Percentiles rank a stretch among this genome's conserved stretches.
These are phyloP conservation scores for Pythium volutum DNA, from an alignment of 352 stramenopile genomes.

Conservation along the genomic window DNA sequence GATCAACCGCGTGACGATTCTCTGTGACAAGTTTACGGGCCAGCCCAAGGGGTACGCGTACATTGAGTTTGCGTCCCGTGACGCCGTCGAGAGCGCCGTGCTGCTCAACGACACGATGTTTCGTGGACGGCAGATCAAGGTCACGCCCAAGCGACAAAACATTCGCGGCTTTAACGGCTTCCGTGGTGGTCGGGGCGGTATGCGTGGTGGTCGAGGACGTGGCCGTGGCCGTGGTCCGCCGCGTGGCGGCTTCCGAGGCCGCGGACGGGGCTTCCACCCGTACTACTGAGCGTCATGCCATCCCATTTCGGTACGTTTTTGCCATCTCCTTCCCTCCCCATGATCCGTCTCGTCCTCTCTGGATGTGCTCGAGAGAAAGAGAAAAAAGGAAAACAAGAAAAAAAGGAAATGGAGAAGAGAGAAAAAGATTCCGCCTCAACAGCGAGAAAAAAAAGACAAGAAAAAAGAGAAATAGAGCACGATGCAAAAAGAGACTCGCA, in stretches of 20 bases:
- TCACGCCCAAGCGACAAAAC: conserved; percentile 85
- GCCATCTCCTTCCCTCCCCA: background rate
- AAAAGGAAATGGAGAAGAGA: conserved; percentile 11
- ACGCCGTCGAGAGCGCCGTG: conserved; percentile 86
- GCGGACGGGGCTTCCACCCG: conserved; percentile 69
- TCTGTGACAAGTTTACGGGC: conserved; percentile 97
- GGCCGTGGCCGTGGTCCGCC: conserved; percentile 46
- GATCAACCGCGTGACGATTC: conserved; percentile 97
- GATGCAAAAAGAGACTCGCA: conserved; percentile 15
- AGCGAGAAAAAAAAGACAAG: conserved; percentile 17
- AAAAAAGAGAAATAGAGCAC: conserved; percentile 24
- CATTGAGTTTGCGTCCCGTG: conserved; percentile 90
- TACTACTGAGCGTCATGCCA: conserved; percentile 39
- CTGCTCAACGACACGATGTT: conserved; percentile 93
- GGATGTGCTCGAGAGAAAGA: background rate
- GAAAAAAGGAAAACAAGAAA: conserved; percentile 7
- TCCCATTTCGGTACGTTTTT: conserved; percentile 10
- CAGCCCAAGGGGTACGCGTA: conserved; percentile 95
- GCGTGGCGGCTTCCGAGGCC: conserved; percentile 58
- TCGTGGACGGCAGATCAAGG: conserved; percentile 89
- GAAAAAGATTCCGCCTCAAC: conserved; percentile 10
- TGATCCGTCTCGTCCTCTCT: background rate
- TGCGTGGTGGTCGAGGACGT: conserved; percentile 41
- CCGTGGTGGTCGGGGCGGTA: conserved; percentile 50
- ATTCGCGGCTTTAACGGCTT: conserved; percentile 72